These are phyloP conservation scores for Silene uniflora DNA, from an alignment of 148 eudicot genomes.

Conservation along the genomic window DNA sequence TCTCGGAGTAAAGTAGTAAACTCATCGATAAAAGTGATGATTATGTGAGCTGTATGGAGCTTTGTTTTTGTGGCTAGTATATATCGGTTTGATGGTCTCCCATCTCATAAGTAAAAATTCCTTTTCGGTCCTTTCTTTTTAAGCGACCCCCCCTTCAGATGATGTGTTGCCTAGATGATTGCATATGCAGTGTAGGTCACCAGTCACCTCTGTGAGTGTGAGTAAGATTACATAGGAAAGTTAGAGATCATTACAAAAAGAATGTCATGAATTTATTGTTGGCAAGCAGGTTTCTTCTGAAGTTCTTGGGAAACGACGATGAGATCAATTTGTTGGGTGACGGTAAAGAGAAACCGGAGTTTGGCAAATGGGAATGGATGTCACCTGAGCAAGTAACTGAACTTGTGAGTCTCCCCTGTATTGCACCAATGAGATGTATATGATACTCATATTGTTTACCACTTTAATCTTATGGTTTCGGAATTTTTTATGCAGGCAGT, in stretches of 20 bases:
- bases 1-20: background rate
- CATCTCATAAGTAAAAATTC: too few species aligned
- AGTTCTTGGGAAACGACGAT: conserved; percentile 67
- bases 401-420: conserved; percentile 37
- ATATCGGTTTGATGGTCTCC: too few species aligned
- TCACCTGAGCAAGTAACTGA: conserved; percentile 71
- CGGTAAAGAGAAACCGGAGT: conserved; percentile 89
- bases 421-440: background rate
- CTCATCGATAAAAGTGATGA: background rate
- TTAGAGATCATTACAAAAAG: background rate
- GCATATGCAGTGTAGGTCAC: too few species aligned
- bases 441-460: background rate
- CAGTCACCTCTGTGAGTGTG: too few species aligned
- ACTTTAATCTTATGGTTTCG: background rate
- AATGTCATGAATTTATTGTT: background rate
- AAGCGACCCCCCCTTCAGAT: too few species aligned
- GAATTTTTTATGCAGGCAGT: conserved; percentile 60
- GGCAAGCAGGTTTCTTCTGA: conserved; percentile 67
- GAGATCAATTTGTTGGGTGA: conserved; percentile 88
- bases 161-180: too few species aligned
- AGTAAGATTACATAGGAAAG: too few species aligned
- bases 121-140: too few species aligned
- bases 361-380: conserved; percentile 92
- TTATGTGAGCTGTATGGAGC: background rate
- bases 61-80: too few species aligned